Base-by-base conservation (phyloP, 371 early-diverging fungal species). In the Mycotypha africana region DNA sequence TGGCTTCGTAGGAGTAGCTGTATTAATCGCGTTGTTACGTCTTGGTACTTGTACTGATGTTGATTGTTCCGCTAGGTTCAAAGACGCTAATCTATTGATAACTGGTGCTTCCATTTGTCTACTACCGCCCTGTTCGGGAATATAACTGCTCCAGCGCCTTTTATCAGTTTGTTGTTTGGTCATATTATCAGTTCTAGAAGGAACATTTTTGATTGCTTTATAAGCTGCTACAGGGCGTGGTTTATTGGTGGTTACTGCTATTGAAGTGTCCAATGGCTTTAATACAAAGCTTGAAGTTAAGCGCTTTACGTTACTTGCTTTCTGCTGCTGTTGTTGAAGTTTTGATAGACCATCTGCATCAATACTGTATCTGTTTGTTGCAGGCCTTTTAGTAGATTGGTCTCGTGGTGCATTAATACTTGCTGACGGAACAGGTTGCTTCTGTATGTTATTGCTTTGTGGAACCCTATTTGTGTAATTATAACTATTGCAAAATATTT, bases 91-190 rank as follows among this genome's bases (percentile, higher is more conserved):
- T 28, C 11, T 28, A 28, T 28, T 11, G 5, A 8, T 28, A 28
- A n/a, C n/a, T n/a, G 28, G 28, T 28, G 11, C 45, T 6, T 17
- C 10, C n/a, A n/a, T n/a, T n/a, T n/a, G n/a, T n/a, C n/a, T n/a
- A n/a, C n/a, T n/a, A n/a, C n/a, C n/a, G n/a, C n/a, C n/a, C 14
- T 45, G 16, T 1, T 45, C 45, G 21, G 46, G 26, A 23, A 19
- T 24, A 12, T 33, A 41, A 26, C 36, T 34, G 35, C 49, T 49
- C 49, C 49, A 49, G 10, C 49, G 41, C 21, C 49, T 40, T 14
- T 25, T 49, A 26, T 41, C 42, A 10, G 25, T 6, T n/a, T 32
- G n/a, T 26, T 35, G 19, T 12, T 40, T 26, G 24, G 11, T 24
- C 19, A 38, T 38, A 25, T 39, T 14, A 39, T 42, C 22, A 42